phyloP scores from a whole-genome alignment of 179 eudicot genomes.

The Patellifolia procumbens region DNA sequence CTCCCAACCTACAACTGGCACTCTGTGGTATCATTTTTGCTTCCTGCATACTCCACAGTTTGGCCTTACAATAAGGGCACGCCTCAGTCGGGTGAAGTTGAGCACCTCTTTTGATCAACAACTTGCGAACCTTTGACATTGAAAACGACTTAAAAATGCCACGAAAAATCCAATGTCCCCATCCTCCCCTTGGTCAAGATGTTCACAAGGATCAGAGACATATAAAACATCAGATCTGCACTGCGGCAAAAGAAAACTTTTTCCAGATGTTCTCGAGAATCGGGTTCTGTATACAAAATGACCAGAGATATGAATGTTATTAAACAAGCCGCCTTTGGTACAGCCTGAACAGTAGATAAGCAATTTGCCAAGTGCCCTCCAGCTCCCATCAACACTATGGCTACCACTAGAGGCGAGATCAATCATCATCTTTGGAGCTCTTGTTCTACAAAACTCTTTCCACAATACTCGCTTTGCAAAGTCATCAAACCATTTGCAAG shows the following conservation, averaged over 20 bases:
- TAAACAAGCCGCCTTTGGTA: constrained; percentile 62
- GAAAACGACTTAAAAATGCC: constrained; percentile 85
- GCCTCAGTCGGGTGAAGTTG: constrained; percentile 68
- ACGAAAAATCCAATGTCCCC: constrained; percentile 90
- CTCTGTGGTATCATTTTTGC: constrained; percentile 84
- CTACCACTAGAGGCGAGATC: constrained; percentile 79
- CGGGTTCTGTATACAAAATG: constrained; percentile 81
- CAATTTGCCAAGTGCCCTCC: constrained; percentile 98
- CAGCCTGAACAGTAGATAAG: constrained; percentile 83
- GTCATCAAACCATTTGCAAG: constrained; percentile 94
- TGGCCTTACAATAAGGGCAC: constrained; percentile 90
- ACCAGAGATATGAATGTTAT: constrained; percentile 59
- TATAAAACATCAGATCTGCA: constrained; percentile 83
- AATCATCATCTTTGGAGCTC: constrained; percentile 91
- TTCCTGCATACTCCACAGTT: constrained; percentile 81
- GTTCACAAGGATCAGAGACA: constrained; percentile 95
- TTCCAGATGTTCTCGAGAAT: constrained; percentile 90
- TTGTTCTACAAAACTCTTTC: constrained; percentile 81
- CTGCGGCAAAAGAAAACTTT: constrained; percentile 81
- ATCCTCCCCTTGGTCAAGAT: constrained; percentile 92
- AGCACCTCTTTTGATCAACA: constrained; percentile 68
- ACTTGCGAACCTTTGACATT: constrained; percentile 70
- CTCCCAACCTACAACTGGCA: constrained; percentile 89
- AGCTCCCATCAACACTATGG: constrained; percentile 84
- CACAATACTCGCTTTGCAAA: constrained; percentile 84